These are phyloP conservation scores for Pichia sp. DNA, from an alignment of 1,139 yeast species.

Conservation along the genomic window DNA sequence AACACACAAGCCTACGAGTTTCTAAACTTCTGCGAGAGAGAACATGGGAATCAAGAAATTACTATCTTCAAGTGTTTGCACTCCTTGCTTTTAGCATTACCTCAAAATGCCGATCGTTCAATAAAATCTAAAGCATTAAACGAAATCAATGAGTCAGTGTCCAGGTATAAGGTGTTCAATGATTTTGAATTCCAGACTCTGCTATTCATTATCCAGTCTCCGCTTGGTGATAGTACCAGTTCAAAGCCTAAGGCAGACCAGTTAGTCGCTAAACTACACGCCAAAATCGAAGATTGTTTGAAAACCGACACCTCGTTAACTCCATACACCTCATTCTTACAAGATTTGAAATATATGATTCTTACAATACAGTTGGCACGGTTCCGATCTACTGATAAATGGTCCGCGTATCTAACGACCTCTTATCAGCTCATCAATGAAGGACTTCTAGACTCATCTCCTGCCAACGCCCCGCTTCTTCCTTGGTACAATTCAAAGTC, in stretches of 20 bases:
- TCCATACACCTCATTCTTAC: slow-evolving; percentile 1
- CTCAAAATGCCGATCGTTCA: not conserved
- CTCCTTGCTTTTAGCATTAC: not conserved
- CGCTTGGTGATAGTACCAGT: not conserved
- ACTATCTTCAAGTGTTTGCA: not conserved
- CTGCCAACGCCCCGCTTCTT: not conserved
- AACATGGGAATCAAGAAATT: not conserved
- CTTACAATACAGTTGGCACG: not conserved
- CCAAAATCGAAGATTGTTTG: not conserved
- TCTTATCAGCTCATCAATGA: slow-evolving; percentile 4
- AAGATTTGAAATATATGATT: not conserved
- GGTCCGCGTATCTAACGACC: slow-evolving; percentile 1
- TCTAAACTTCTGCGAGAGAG: not conserved
- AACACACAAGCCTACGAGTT: not conserved
- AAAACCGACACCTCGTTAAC: not conserved
- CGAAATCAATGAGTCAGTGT: not conserved
- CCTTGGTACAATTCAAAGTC: not conserved
- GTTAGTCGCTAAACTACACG: not conserved
- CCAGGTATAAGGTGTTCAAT: too few relatives aligned
- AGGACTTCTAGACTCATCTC: not conserved
- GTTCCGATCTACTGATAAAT: not conserved
- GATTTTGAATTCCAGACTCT: not conserved
- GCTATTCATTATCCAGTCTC: not conserved
- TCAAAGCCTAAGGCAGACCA: not conserved
- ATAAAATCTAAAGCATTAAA: not conserved